These are phyloP conservation scores for Suillus decipiens DNA, from an alignment of 768 basidiomycete species.

Conservation along the genomic window DNA sequence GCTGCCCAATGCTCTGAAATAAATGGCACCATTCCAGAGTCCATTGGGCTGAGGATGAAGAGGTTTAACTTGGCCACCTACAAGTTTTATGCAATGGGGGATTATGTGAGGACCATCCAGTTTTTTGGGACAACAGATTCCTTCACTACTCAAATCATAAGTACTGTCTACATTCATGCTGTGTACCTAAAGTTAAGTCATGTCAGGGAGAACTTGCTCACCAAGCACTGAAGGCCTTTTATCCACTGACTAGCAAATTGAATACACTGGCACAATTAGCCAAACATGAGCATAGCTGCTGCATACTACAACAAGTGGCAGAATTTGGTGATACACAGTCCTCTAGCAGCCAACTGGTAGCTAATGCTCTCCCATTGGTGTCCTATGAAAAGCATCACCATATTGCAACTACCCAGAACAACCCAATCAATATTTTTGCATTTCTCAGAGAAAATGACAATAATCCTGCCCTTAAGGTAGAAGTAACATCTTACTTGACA, in stretches of 20 bases:
- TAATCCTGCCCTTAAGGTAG: conserved; percentile 28
- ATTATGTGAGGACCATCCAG: background rate
- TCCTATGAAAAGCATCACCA: conserved; percentile 15
- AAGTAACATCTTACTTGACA: background rate
- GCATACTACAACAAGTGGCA: no score
- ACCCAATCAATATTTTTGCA: background rate
- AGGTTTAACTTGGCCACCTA: background rate
- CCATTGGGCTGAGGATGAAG: background rate
- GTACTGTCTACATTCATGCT: background rate
- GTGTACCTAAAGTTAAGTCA: background rate
- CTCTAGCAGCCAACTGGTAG: background rate
- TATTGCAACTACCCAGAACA: conserved; percentile 16
- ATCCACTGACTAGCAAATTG: no score
- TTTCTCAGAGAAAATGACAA: conserved; percentile 11
- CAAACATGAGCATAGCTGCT: no score
- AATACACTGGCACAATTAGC: no score
- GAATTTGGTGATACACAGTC: no score
- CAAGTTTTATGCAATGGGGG: background rate
- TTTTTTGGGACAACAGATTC: conserved; percentile 1
- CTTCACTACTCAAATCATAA: conserved; percentile 3
- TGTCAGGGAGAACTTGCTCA: no score
- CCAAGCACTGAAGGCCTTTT: no score
- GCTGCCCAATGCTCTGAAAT: background rate
- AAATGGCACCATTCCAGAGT: no score
- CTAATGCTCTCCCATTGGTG: background rate